Evolutionary conservation across 2,329 filamentous ascomycete species (phyloP), one percentile per base, ranked within the genome.

Genomic region (Colletotrichum sp.): DNA sequence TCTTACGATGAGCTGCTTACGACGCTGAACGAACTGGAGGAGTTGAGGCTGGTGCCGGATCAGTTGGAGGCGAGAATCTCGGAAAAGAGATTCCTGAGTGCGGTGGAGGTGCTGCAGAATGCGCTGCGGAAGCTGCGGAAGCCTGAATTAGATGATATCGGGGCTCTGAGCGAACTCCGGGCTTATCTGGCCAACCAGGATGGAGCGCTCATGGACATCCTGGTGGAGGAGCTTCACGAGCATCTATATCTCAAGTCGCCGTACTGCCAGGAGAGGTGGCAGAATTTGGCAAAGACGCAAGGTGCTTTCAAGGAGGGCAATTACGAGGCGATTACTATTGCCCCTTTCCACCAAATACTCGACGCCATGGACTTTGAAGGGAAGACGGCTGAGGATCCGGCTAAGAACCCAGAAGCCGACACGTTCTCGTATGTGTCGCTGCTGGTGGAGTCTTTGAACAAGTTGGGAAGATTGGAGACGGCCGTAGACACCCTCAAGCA

Each of bases 201-300:
- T 84, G 94, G 93, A 33, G 91, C 95, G 0, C 86, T 99, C 76
- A 96, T 96, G 80, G 97, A 99, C 80, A 98, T 98, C 67, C 83
- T 99, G 70, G 92, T 98, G n/a, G 97, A 99, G 82, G 97, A 99
- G 83, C 87, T 99, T 38, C 97, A 99, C 81, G 97, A 98, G 81
- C 97, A 99, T 84, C 88, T 99, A 6, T 99, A 99, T 81, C 91
- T 99, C 51, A 98, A 98, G 82, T 98, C 96, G 5, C 97, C 96
- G 0, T 99, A 99, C 81, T 98, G 96, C 81, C 95, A 98, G 81
- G 95, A 98, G 81, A 90, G 97, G 77, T 99, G 97, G 97, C 97
- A 98, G 83, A 90, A 90, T 72, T 91, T 98, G 73, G 89, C 93
- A 47, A 93, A 93, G 78, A 90, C 89, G 47, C 92, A 94, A 76